These are phyloP conservation scores for Metschnikowia sp. DNA, from an alignment of 805 yeast species.

Conservation along the genomic window DNA sequence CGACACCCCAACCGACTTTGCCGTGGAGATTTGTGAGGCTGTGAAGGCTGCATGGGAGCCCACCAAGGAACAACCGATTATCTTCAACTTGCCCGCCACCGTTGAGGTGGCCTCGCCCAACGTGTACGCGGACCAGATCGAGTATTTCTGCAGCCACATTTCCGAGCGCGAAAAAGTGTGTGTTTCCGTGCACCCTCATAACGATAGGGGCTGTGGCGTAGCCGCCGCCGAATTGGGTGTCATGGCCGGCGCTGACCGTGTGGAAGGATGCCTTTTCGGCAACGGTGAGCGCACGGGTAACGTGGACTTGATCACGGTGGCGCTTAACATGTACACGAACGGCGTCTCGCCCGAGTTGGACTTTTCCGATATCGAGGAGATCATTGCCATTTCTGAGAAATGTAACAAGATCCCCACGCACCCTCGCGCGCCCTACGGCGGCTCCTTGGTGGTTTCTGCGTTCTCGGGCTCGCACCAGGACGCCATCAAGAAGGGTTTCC, in stretches of 20 bases:
- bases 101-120: slow-evolving; percentile 77
- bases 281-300: slow-evolving; percentile 86
- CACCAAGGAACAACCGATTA: slow-evolving; percentile 66
- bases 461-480: slow-evolving; percentile 74
- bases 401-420: slow-evolving; percentile 75
- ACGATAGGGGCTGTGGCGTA: slow-evolving; percentile 81
- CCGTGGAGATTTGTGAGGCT: slow-evolving; percentile 75
- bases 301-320: slow-evolving; percentile 73
- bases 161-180: slow-evolving; percentile 68
- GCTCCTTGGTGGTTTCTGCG: slow-evolving; percentile 75
- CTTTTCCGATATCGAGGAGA: slow-evolving; percentile 62
- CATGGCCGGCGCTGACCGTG: slow-evolving; percentile 83
- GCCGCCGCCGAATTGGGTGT: slow-evolving; percentile 78
- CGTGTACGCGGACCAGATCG: slow-evolving; percentile 77
- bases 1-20: slow-evolving; percentile 71
- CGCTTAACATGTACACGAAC: slow-evolving; percentile 73
- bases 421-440: slow-evolving; percentile 78
- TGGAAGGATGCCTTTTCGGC: slow-evolving; percentile 79
- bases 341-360: slow-evolving; percentile 72
- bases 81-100: slow-evolving; percentile 78
- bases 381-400: slow-evolving; percentile 67
- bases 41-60: slow-evolving; percentile 80
- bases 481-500: slow-evolving; percentile 66
- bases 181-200: slow-evolving; percentile 72
- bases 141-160: slow-evolving; percentile 65